Base-by-base conservation (phyloP, 2,329 filamentous ascomycete species). In the Talaromyces marneffei region DNA sequence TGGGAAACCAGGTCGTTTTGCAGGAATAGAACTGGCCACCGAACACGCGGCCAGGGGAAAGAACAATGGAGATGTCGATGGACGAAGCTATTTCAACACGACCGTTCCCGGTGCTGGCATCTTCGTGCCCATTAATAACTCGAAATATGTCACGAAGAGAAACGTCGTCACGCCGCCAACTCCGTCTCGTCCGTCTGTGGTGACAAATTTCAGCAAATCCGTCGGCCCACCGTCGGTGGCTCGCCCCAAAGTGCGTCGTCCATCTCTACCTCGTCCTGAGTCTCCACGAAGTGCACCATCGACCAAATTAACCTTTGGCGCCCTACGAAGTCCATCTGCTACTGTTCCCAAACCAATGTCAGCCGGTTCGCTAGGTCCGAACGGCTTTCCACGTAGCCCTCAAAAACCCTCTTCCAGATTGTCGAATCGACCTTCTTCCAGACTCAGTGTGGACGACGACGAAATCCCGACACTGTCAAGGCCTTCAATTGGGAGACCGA, bases 11-110 rank as follows among this genome's bases (percentile, higher is more conserved):
- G 94, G 94, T 56, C 84, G 85, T 20, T 99, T 99, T 80, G 92
- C 91, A 33, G 94, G 94, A 50, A 90, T 99, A 37, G 94, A 99
- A 76, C 82, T 99, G 65, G 86, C 88, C 69, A 80, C 85, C 58
- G 90, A 96, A 67, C 95, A 88, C 78, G 90, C 92, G 35, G 76
- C 82, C 57, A 85, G 89, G 71, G 94, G 94, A 35, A 99, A 99
- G 81, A 99, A 99, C 72, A 95, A 85, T 70, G 94, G 94, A 65
- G 92, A 96, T 74, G 94, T 97, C 59, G 93, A 97, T 68, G 94
- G 93, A 42, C 80, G 79, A 62, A 80, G 79, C 60, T 99, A 99
- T 77, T 99, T 99, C 74, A 82, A 81, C 37, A 96, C 94, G 10
- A 83, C 83, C 2, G 78, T 87, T 23, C 85, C 90, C 0, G 91